Evolutionary conservation across 177 flowering plant genomes (phyloP), one percentile per base, ranked within the genome.

Genomic region (Vitis hybrid): DNA sequence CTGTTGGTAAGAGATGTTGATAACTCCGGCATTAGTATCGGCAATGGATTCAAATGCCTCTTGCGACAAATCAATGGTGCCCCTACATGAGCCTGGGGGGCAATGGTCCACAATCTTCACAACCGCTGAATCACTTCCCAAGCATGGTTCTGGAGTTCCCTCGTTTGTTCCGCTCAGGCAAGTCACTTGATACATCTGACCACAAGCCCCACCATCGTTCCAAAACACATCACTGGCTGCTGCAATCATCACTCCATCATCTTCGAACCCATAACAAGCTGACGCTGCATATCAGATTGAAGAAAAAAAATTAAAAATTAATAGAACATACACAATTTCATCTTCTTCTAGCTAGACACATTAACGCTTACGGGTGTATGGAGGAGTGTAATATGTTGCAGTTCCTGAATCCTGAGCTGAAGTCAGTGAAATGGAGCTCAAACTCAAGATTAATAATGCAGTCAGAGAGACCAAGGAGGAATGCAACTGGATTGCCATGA

Each of bases 21-120:
- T 75, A 19, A 7, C 66, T 11, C 81, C 78, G 4, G 73, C 72
- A 6, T 65, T 24, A 6, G 78, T 62, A 27, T 78, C 62, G 15
- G 81, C 81, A 19, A 78, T 75, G 8, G 35, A 21, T 11, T 68
- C 13, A 65, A 78, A 78, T 49, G 76, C 78, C 68, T 78, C 68
- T 32, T 65, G 73, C 0, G 81, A 78, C 14, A 78, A 68, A 72
- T 75, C 75, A 55, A 78, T 30, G 30, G 74, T 74, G 12, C 52
- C 65, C 11, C 67, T 48, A 15, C 75, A 72, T 3, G 49, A 24
- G 50, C 32, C 49, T n/a, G 68, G 14, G 1, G 70, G 74, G 49
- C 74, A 72, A 3, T 4, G 62, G 17, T 72, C 70, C 19, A 66
- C 70, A 51, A 66, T 18, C 65, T 49, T 72, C 32, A 72, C 75